Evolutionary conservation across 140 eudicot species (phyloP), one percentile per base, ranked within the genome.

Genomic region (Cichorium intybus): DNA sequence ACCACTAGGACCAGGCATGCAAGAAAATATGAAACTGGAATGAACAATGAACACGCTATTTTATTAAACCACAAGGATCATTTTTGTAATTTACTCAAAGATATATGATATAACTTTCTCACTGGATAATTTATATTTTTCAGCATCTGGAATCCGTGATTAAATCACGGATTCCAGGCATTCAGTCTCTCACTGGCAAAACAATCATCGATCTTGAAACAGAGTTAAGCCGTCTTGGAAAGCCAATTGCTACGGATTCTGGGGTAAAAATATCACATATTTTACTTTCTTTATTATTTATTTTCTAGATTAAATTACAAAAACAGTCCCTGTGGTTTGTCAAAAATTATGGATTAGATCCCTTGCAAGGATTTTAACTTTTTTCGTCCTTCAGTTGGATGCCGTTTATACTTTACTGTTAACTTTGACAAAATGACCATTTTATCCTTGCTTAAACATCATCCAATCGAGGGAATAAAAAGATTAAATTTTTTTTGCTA

Each of bases 171-270:
- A 77, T 80, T 17, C 90, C 90, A 11, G 73, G 81, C 16, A 77
- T 84, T 59, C 75, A 56, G 61, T 77, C 86, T 33, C 77, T 84
- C 70, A 80, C 80, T 50, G 74, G 71, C 71, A 74, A 64, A 68
- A 80, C 59, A 61, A 80, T 80, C 56, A 64, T 77, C 20, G 81
- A 84, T 15, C 86, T 84, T 49, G 90, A 92, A 79, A 71, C 95
- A 26, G 96, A 92, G 61, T 66, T 85, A 85, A 85, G 82, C 81
- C 93, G 93, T 60, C 89, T 92, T 20, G 98, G 98, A 71, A 88
- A 75, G 77, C 89, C 98, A 31, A 73, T 92, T 49, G 95, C 96
- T 56, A 79, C 77, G 48, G 98, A 92, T 75, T 84, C 98, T 26
- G 95, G 96, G 56, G 98, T 92, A 79, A 85, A 87, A 71, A 58